These are phyloP conservation scores for Senna tora DNA, from an alignment of 306 rosid species.

Conservation along the genomic window DNA sequence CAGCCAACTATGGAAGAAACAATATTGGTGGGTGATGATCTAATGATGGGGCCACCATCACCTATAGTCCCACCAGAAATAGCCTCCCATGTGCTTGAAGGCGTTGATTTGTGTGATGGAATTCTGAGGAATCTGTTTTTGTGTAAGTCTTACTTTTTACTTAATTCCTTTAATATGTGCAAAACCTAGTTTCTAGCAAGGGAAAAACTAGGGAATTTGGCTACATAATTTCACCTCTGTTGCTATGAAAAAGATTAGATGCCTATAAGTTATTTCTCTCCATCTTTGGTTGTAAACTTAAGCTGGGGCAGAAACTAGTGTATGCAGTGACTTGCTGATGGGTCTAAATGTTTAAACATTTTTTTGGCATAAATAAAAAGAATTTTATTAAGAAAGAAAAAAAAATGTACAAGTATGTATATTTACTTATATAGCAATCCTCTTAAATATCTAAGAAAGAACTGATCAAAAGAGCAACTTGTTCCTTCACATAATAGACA, in stretches of 20 bases:
- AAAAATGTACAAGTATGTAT: neutral
- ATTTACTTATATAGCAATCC: neutral
- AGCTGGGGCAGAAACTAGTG: neutral
- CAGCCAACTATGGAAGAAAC: slow-evolving; percentile 95
- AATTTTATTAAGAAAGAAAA: neutral
- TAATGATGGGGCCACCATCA: slow-evolving; percentile 92
- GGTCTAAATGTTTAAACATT: neutral
- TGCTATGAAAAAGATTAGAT: neutral
- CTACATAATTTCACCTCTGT: neutral
- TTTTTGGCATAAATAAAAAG: neutral
- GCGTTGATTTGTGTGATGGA: slow-evolving; percentile 88
- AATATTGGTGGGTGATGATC: slow-evolving; percentile 91
- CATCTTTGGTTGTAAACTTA: slow-evolving; percentile 1
- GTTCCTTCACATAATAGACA: neutral
- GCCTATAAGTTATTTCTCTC: neutral
- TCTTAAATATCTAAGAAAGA: neutral
- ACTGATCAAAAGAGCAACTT: neutral
- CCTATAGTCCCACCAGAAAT: slow-evolving; percentile 90
- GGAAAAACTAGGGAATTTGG: neutral
- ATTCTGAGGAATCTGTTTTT: slow-evolving; percentile 79
- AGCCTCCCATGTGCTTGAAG: slow-evolving; percentile 92
- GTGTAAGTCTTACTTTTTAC: slow-evolving; percentile 54
- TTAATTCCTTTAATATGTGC: slow-evolving; percentile 19
- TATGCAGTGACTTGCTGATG: neutral
- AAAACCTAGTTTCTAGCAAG: neutral